Percentiles rank a stretch among this genome's conserved stretches.
Evolutionary conservation across 2,329 filamentous ascomycete genomes (phyloP).

Genomic region (Claviceps paspali): DNA sequence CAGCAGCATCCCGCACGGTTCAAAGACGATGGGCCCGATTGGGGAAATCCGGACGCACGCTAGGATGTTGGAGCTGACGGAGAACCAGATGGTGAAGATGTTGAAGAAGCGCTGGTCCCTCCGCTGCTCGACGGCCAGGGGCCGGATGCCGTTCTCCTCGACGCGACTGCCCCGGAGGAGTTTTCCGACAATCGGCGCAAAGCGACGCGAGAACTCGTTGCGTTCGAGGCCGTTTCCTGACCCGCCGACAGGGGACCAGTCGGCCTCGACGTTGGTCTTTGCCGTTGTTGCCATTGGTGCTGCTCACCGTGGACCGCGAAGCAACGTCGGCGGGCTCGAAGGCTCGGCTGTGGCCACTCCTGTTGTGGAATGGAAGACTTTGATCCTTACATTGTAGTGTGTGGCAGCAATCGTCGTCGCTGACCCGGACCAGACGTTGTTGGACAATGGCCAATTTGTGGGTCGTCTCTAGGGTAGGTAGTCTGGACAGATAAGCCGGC

Average conservation of each 20-base stretch:
- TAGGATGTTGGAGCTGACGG: constrained; percentile 32
- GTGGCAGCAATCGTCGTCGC: no score
- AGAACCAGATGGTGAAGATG: constrained; percentile 33
- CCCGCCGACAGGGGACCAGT: not conserved
- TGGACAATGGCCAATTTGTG: no score
- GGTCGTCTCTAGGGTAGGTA: no score
- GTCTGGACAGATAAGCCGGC: no score
- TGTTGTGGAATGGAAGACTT: no score
- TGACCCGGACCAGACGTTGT: no score
- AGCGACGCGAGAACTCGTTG: not conserved
- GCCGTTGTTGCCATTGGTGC: not conserved
- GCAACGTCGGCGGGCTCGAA: not conserved
- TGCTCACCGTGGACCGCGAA: not conserved
- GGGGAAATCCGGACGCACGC: no score
- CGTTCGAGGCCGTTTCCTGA: not conserved
- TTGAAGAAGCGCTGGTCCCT: constrained; percentile 25
- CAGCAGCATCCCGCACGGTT: no score
- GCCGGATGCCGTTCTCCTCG: constrained; percentile 28
- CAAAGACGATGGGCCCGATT: no score
- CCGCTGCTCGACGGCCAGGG: constrained; percentile 26
- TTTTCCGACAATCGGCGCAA: constrained; percentile 6
- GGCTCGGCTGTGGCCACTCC: not conserved
- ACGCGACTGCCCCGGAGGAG: constrained; percentile 23
- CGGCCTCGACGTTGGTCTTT: not conserved
- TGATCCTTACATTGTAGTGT: no score